Evolutionary conservation across 768 basidiomycete species (phyloP), one percentile per base, ranked within the genome.

Genomic region (Pisolithus sp.): DNA sequence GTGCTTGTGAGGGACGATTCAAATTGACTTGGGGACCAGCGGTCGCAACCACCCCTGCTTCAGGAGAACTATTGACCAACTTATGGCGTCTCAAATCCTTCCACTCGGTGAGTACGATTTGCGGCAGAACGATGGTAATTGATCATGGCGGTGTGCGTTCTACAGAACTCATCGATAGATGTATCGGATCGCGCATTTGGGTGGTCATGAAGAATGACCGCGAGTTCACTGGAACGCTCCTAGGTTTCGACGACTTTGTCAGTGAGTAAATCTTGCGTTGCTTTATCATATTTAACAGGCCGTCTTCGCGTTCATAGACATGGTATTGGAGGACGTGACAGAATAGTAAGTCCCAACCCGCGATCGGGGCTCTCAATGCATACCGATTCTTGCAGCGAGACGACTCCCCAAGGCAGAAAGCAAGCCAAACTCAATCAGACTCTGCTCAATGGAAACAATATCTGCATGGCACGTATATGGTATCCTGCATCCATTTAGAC

Each of bases 171-270:
- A 95, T 99, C 62, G 95, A 99, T 69, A 81, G 89, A 67, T 97
- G 95, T 66, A 98, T 97, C 66, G 95, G 95, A 51, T 95, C 93
- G 31, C 82, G 83, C 46, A 94, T 98, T 64, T 96, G 93, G 91
- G 95, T 98, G 61, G 83, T 98, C 67, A 97, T 96, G 92, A 98
- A 97, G 74, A 85, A 79, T 60, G 93, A 99, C 55, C 86, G 93
- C 43, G 95, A 99, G 73, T 99, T 97, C 71, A 90, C 89, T 21
- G 95, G 95, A 10, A 96, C 85, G 3, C 76, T 99, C 39, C 77
- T 95, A 31, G 95, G 95, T 2, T 99, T 99, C 61, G 95, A 99
- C 67, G 95, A 99, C 71, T 99, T 95, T 69, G 95, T 99, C 69
- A 99, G 95, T 97, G 68, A 80, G 95, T 94, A 17, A 3, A 24